A percentile compares a stretch with the other conserved stretches of the same genome.
Evolutionary conservation across 2,329 filamentous ascomycete genomes (phyloP).

Genomic region (Sporothrix dimorphospora): DNA sequence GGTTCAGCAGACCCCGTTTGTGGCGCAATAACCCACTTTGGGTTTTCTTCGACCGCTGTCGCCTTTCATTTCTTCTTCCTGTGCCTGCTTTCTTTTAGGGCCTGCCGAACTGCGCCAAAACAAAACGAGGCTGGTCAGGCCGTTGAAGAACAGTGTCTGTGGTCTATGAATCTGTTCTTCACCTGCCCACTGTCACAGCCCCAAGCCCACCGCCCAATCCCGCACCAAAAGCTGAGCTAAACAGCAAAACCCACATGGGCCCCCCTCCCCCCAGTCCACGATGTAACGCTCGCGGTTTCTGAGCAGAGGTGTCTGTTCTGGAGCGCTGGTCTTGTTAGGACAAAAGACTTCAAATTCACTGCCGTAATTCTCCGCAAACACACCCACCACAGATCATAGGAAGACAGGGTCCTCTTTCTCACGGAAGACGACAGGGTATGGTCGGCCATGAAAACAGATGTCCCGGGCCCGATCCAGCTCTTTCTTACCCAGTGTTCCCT

Average conservation of each 20-base stretch:
- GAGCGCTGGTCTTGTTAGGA: not conserved
- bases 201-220: not conserved
- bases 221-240: not conserved
- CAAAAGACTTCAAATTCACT: not conserved
- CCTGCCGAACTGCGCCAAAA: not conserved
- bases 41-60: too few relatives aligned
- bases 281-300: conserved; percentile 19
- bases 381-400: too few relatives aligned
- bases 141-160: not conserved
- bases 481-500: not conserved
- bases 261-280: not conserved
- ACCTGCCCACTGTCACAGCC: not conserved
- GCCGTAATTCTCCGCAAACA: not conserved
- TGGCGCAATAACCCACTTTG: conserved; percentile 17
- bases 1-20: not conserved
- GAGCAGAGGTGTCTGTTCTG: not conserved
- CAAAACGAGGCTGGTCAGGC: not conserved
- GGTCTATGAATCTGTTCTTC: not conserved
- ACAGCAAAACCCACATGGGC: not conserved
- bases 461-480: not conserved
- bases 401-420: not conserved
- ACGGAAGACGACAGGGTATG: not conserved
- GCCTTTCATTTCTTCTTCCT: not conserved
- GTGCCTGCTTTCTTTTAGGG: not conserved
- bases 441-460: conserved; percentile 3